These are phyloP conservation scores for Dalbergia oliveri DNA, from an alignment of 306 rosid genomes.

Conservation along the genomic window DNA sequence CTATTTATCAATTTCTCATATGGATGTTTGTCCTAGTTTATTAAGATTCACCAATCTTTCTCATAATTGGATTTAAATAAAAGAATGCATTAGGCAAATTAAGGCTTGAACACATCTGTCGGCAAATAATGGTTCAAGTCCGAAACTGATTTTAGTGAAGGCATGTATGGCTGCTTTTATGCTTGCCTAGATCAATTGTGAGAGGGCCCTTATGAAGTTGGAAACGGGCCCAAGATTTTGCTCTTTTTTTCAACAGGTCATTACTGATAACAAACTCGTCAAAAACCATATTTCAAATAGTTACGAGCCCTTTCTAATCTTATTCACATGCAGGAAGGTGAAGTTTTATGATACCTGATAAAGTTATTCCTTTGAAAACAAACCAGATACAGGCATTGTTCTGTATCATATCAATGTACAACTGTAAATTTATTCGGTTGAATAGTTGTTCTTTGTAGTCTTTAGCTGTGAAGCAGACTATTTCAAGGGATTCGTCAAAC, in stretches of 20 bases:
- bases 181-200: neutral
- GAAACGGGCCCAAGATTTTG: neutral
- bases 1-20: slow-evolving; percentile 7
- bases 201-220: neutral
- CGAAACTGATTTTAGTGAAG: neutral
- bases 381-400: neutral
- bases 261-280: neutral
- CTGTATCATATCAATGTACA: neutral
- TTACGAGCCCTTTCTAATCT: neutral
- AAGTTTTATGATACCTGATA: neutral
- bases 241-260: neutral
- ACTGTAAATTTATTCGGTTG: neutral
- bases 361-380: neutral
- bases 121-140: neutral
- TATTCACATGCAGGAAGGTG: neutral
- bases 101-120: neutral
- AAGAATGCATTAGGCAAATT: neutral
- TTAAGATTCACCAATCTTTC: neutral
- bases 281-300: neutral
- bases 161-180: slow-evolving; percentile 11
- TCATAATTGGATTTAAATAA: neutral
- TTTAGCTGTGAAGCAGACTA: slow-evolving; percentile 3
- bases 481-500: slow-evolving; percentile 4
- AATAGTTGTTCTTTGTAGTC: neutral
- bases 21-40: slow-evolving; percentile 6